phyloP scores from a whole-genome alignment of 1,284 basidiomycete species.

The Ustilago nuda region DNA sequence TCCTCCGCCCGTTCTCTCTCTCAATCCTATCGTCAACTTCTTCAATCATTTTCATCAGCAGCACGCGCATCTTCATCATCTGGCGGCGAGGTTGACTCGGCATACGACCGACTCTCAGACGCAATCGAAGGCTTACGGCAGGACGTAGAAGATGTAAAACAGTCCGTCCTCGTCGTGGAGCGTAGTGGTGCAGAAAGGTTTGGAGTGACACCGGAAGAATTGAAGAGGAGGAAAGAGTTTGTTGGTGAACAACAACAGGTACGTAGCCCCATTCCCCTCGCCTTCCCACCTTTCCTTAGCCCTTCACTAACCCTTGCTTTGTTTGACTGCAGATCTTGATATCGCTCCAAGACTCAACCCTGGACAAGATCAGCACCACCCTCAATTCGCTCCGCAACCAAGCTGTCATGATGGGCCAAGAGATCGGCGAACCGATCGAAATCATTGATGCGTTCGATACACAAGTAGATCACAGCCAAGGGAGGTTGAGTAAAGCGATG shows the following conservation, averaged over 20 bases:
- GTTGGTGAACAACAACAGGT: conserved; percentile 67
- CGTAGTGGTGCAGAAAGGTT: conserved; percentile 63
- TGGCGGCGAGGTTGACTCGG: conserved; percentile 26
- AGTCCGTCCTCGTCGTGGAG: conserved; percentile 63
- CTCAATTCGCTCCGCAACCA: conserved; percentile 59
- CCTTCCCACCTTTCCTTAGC: background rate
- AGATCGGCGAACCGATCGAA: conserved; percentile 66
- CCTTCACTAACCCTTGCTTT: background rate
- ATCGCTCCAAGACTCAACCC: conserved; percentile 62
- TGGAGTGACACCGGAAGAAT: conserved; percentile 55
- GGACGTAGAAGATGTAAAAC: conserved; percentile 63
- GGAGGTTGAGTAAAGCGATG: conserved; percentile 56
- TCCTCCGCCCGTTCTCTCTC: conserved; percentile 44
- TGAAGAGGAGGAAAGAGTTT: conserved; percentile 51
- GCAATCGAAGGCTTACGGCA: conserved; percentile 57
- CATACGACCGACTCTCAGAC: conserved; percentile 51
- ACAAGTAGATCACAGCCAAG: conserved; percentile 63
- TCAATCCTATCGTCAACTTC: conserved; percentile 45
- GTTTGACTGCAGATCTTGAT: conserved; percentile 47
- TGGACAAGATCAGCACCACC: conserved; percentile 62
- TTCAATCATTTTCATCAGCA: conserved; percentile 12
- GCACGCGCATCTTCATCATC: background rate
- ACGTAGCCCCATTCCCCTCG: conserved; percentile 7
- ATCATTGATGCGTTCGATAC: conserved; percentile 64
- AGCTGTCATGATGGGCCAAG: conserved; percentile 63